Evolutionary conservation across 2,329 filamentous ascomycete genomes (phyloP), one percentile per base, ranked within the genome.

Genomic region (Aspergillus pseudoterreus): DNA sequence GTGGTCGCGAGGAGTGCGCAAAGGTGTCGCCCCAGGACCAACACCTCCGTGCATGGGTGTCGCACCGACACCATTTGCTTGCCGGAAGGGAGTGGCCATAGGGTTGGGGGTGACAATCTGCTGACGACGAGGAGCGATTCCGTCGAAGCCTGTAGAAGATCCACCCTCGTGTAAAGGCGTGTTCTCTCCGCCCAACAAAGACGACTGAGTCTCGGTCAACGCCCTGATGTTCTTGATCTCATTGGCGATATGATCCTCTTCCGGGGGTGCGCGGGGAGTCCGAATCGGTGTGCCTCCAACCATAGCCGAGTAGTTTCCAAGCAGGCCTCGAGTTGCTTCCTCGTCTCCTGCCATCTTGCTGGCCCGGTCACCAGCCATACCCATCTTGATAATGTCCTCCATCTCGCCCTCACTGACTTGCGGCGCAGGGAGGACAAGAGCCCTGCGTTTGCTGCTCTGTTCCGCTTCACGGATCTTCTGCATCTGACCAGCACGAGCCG

Each of bases 301-400:
- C 47, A 96, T 82, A 36, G 83, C 85, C 14, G 87, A 84, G 70
- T 99, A 99, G 61, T 91, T 89, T 58, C 90, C 90, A 52, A 97
- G 82, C 43, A 99, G 78, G 4, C 92, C 91, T 58, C 88, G 84
- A 0, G 92, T 95, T 84, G 65, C 90, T 84, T 96, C 90, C 67
- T 88, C 88, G 48, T 85, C 84, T 42, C 83, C 82, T 4, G 89
- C 90, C 68, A 88, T 78, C 56, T 80, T 76, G 63, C 85, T 91
- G 41, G 94, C 94, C 47, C 87, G 85, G 65, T 96, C 91, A 35
- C 92, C 94, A 54, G 91, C 83, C 82, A 95, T 88, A 42, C 94
- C 92, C 91, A 97, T 95, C 77, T 99, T 99, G 58, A 99, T 90
- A 64, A 99, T 97, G 60, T 96, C 92, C 66, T 99, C 94, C 53